Base-by-base conservation (phyloP, 345 rosid species). In the Pistacia vera region DNA sequence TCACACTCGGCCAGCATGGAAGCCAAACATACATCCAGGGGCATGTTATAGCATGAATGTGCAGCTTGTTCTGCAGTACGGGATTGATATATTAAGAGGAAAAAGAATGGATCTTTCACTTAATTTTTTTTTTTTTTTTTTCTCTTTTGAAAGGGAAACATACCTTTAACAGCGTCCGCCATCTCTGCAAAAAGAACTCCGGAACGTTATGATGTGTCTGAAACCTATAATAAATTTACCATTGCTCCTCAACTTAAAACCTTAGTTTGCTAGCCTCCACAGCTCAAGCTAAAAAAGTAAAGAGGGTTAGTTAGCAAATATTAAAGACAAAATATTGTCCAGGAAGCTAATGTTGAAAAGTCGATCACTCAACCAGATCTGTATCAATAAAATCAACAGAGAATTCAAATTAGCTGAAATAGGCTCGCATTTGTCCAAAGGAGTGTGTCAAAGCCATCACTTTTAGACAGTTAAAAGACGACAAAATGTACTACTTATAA, bases 351-450 rank as follows among this genome's bases (percentile, higher is more conserved):
- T 76, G 65, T 78, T 75, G 65, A 77, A 78, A 73, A 71, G 78
- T 78, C 25, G 41, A 75, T 63, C 80, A 67, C 16, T 80, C 81
- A 65, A 75, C 80, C 69, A 80, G 48, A 85, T 82, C 83, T 82
- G 86, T 85, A 72, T 78, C 82, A 76, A 78, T 74, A 80, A 85
- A 80, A 78, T 71, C 82, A 80, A 75, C 77, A 83, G 75, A 74
- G 69, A 73, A 79, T 62, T 73, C 77, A 78, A 61, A 74, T 75
- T 78, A 82, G 79, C 66, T 67, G 48, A 52, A 80, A 69, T 71
- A 76, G 5, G 46, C 70, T 68, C 41, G 54, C 30, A 41, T 36
- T 35, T 8, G 18, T 33, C 78, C 76, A 16, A 71, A 71, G 28
- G 56, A 79, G 61, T 9, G 66, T 75, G 35, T 76, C 59, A 59